Conservation (phyloP, 129 eudicot species). For the carrot (Daucus carota) region DH1_v3.0 NC_030385.2:41967501-41968000, state of each 20-base stretch:
- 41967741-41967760: conserved; percentile 35
- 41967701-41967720: conserved; percentile 48
- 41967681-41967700: conserved; percentile 20
- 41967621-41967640: neutral
- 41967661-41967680: neutral
- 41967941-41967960: no score
- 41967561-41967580: neutral
- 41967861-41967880: neutral
- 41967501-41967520: no score
- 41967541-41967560: neutral
- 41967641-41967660: conserved; percentile 11
- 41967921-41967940: no score
- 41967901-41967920: no score
- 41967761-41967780: conserved; percentile 44
- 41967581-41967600: neutral
- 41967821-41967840: neutral
- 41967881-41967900: no score
- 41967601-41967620: no score
- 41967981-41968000: no score
- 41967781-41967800: conserved; percentile 45
- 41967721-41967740: conserved; percentile 39
- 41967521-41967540: no score
- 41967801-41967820: conserved; percentile 52
- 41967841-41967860: no score
- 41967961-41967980: no score